A percentile compares a stretch with the other conserved stretches of the same genome.
Conservation (phyloP, 73 alveolate species). For the Stentor coeruleus region DNA sequence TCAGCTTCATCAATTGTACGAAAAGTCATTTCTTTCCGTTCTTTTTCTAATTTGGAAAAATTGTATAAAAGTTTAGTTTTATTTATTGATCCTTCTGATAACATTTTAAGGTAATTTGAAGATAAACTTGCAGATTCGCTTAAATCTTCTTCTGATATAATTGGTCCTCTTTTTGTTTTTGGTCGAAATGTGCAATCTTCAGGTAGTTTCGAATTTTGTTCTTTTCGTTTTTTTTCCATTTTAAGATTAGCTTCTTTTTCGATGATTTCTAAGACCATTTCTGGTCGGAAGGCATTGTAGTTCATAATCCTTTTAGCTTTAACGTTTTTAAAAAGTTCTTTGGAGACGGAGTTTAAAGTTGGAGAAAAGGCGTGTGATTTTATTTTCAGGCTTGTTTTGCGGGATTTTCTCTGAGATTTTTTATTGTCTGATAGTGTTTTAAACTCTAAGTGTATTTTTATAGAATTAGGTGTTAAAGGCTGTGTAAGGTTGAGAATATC, state of each 20-base stretch:
- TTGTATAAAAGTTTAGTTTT: background rate
- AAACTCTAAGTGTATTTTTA: background rate
- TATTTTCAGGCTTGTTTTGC: background rate
- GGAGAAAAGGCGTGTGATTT: background rate
- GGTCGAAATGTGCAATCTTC: background rate
- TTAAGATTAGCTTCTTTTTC: background rate
- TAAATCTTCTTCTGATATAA: background rate
- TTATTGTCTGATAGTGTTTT: background rate
- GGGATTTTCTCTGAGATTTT: no score
- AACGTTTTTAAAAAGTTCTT: background rate
- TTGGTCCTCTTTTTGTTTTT: background rate
- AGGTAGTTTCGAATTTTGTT: no score
- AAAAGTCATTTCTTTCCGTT: background rate
- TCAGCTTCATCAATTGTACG: background rate
- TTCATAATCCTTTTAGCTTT: background rate
- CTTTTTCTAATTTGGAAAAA: background rate
- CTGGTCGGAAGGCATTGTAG: background rate
- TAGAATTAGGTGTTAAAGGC: background rate
- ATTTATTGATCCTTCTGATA: background rate
- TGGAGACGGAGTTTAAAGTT: background rate
- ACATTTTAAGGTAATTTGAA: no score
- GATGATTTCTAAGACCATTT: background rate
- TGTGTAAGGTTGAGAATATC: background rate
- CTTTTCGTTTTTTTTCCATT: background rate
- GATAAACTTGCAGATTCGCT: background rate